Base-by-base conservation (phyloP, 768 basidiomycete genomes). In the Pisolithus microcarpus region DNA sequence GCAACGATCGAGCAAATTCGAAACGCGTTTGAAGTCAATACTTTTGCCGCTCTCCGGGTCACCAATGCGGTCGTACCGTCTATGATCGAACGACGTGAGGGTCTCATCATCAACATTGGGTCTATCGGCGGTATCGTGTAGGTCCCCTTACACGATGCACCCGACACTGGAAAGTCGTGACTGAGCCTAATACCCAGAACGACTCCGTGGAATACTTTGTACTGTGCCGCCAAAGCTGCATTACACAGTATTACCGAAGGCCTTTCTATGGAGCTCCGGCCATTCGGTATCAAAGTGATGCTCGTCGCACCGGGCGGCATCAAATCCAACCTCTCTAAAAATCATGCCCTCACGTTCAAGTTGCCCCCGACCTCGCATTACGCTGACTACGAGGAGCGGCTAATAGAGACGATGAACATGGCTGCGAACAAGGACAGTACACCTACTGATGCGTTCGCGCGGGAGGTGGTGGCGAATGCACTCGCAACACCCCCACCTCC, bases 221-320 rank as follows among this genome's bases (percentile, higher is more conserved):
- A 23, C 21, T 23, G 21, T 23, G 21, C 21, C 21, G 21, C 21
- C 21, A 23, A 23, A 4, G 21, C 82, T 0, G 81, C 81, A 0
- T 61, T 82, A 4, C 78, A 79, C 43, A 67, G 75, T 21, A 67
- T 89, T 28, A 80, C 79, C 44, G 79, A 89, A 38, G 75, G 78
- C 0, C 74, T 90, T 5, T 74, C 73, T 3, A 84, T 87, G 85
- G 88, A 92, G 60, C 81, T 81, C 65, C 75, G 72, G 38, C 85
- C 87, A 0, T 78, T 89, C 61, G 80, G 80, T 30, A 76, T 91
- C 51, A 45, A 23, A 23, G 21, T 23, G 21, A 23, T 23, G 21
- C 21, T 23, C 21, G 21, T 23, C 21, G 21, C 21, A 23, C 21
- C 21, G 21, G 21, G 21, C 2, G 21, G 21, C 21, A 23, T 23